Percentiles rank a stretch among this genome's conserved stretches.
These are phyloP conservation scores for Carallia pectinifolia DNA, from an alignment of 345 rosid species.

Conservation along the genomic window DNA sequence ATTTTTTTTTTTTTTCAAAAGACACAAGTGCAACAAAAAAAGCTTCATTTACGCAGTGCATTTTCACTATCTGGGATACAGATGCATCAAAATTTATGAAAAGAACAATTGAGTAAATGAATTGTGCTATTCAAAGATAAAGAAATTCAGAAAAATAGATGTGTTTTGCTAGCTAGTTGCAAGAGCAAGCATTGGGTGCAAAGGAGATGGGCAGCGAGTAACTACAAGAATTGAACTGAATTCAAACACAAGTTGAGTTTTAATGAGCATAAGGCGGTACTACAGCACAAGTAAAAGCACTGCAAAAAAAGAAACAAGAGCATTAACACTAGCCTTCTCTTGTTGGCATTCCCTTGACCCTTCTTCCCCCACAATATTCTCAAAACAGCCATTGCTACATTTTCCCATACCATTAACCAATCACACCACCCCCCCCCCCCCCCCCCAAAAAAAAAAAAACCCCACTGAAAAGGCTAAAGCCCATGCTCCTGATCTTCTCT, in stretches of 20 bases:
- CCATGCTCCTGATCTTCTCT: conserved; percentile 39
- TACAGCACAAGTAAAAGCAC: conserved; percentile 22
- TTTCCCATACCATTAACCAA: background rate
- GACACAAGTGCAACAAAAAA: background rate
- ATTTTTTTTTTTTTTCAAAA: no score
- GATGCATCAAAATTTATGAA: background rate
- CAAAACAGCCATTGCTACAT: no score
- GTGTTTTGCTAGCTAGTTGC: background rate
- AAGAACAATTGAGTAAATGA: background rate
- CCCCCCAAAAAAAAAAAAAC: conserved; percentile 13
- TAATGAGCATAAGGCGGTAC: conserved; percentile 16
- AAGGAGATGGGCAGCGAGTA: conserved; percentile 21
- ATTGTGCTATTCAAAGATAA: no score
- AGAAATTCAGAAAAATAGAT: background rate
- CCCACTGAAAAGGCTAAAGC: conserved; percentile 44
- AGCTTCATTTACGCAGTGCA: background rate
- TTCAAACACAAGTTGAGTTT: conserved; percentile 21
- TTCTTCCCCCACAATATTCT: background rate
- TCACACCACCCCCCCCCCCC: conserved; percentile 13
- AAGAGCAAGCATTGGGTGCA: background rate
- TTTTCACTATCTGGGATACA: background rate
- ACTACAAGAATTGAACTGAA: conserved; percentile 30
- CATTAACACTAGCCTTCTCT: conserved; percentile 53
- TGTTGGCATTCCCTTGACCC: background rate
- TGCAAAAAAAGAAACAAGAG: conserved; percentile 47